Evolutionary conservation across 1,139 yeast genomes (phyloP).

Genomic region (Yamadazyma dendronema): DNA sequence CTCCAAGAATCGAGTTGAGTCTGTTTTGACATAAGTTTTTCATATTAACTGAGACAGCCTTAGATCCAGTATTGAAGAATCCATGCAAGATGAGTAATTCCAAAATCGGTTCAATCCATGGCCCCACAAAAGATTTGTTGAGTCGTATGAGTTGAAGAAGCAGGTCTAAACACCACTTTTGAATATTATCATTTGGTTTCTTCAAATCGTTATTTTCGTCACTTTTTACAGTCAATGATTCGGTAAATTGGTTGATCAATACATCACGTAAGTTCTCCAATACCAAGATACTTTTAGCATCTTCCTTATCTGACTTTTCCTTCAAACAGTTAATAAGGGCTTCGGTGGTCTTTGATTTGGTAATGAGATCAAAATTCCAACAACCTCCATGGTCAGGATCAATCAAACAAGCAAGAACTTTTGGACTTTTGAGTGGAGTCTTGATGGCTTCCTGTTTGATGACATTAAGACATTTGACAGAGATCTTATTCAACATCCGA

Average conservation of each 20-base stretch:
- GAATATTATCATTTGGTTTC: constrained; percentile 40
- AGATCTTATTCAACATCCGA: constrained; percentile 65
- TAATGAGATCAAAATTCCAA: constrained; percentile 72
- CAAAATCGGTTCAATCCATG: constrained; percentile 46
- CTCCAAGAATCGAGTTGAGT: constrained; percentile 63
- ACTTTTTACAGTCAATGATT: constrained; percentile 16
- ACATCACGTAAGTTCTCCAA: constrained; percentile 21
- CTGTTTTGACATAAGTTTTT: constrained; percentile 54
- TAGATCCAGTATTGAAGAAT: constrained; percentile 40
- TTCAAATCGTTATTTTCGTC: constrained; percentile 16
- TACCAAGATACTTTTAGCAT: constrained; percentile 14
- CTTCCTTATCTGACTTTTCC: constrained; percentile 12
- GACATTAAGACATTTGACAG: constrained; percentile 48
- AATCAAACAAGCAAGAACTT: constrained; percentile 48
- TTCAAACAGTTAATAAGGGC: constrained; percentile 41
- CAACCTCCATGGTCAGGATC: constrained; percentile 55
- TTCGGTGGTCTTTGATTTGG: constrained; percentile 70
- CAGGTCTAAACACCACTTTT: constrained; percentile 70
- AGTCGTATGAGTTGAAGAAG: constrained; percentile 56
- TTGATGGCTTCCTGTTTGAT: constrained; percentile 38
- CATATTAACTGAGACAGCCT: constrained; percentile 28
- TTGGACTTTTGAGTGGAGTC: constrained; percentile 46
- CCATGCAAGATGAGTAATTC: constrained; percentile 52
- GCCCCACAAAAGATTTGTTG: constrained; percentile 31
- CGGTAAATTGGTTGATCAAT: constrained; percentile 23